Percentiles rank a stretch among this genome's conserved stretches.
These are phyloP conservation scores for Rhodomyrtus tomentosa DNA, from an alignment of 345 rosid species.

Conservation along the genomic window DNA sequence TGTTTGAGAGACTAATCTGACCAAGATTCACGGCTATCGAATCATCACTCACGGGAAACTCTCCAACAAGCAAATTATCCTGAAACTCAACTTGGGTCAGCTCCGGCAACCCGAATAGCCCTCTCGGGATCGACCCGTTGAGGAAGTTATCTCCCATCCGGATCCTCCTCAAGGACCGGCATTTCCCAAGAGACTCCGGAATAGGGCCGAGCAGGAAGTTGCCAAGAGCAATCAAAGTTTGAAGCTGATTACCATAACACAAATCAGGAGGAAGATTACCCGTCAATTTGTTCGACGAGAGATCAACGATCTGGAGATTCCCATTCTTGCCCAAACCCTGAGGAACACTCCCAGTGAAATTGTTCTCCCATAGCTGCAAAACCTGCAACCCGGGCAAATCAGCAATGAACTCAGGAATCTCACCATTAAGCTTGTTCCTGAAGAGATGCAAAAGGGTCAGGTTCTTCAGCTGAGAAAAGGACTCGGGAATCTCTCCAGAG, in stretches of 20 bases:
- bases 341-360: slow-evolving; percentile 73
- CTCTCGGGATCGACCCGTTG: slow-evolving; percentile 78
- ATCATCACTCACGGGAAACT: slow-evolving; percentile 31
- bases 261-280: slow-evolving; percentile 59
- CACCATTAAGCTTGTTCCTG: slow-evolving; percentile 72
- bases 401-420: slow-evolving; percentile 71
- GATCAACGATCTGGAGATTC: slow-evolving; percentile 44
- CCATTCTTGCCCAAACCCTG: slow-evolving; percentile 54
- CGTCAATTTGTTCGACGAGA: slow-evolving; percentile 75
- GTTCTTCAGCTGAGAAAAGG: slow-evolving; percentile 49
- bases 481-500: slow-evolving; percentile 58
- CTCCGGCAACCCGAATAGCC: slow-evolving; percentile 59
- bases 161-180: slow-evolving; percentile 58
- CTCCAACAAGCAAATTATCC: slow-evolving; percentile 53
- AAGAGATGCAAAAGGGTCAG: slow-evolving; percentile 68
- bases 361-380: slow-evolving; percentile 85
- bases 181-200: slow-evolving; percentile 62
- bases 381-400: slow-evolving; percentile 68
- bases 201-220: slow-evolving; percentile 76
- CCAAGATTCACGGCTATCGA: slow-evolving; percentile 43
- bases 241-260: slow-evolving; percentile 57
- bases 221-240: slow-evolving; percentile 59
- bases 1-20: slow-evolving; percentile 71
- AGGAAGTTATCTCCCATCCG: slow-evolving; percentile 85
- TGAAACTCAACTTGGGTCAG: slow-evolving; percentile 77